These are phyloP conservation scores for Chlorella sp. DNA, from an alignment of 139 green algal genomes.

Conservation along the genomic window DNA sequence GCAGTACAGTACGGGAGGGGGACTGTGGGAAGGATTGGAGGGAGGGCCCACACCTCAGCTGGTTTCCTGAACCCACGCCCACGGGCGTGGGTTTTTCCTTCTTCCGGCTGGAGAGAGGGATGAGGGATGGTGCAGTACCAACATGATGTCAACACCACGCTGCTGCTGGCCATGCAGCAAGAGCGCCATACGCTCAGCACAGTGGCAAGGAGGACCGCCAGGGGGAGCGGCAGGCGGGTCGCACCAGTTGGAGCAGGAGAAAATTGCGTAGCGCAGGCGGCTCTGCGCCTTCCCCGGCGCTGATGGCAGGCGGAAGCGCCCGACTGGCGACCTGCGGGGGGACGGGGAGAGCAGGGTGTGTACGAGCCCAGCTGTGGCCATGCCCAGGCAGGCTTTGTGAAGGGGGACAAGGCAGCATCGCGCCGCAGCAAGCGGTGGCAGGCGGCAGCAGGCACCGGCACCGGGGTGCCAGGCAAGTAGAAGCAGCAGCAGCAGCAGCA, in stretches of 20 bases:
- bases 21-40: too few species aligned
- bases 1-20: too few species aligned
- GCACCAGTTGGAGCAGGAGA: constrained; percentile 12
- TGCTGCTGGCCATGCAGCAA: too few species aligned
- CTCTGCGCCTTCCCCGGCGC: background rate
- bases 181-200: too few species aligned
- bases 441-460: background rate
- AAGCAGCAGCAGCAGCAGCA: too few species aligned
- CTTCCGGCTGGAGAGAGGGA: background rate
- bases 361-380: background rate
- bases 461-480: too few species aligned
- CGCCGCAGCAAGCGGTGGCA: background rate
- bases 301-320: background rate
- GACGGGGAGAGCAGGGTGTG: background rate
- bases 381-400: too few species aligned
- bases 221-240: background rate
- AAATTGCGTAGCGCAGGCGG: background rate
- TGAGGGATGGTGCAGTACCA: background rate
- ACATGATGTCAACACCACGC: too few species aligned
- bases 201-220: too few species aligned
- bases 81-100: too few species aligned
- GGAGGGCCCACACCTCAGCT: too few species aligned
- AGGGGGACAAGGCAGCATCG: background rate
- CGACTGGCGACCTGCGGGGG: background rate
- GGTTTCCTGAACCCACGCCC: too few species aligned